phyloP scores from a whole-genome alignment of 1,139 yeast species.

The Diutina catenulata region DNA sequence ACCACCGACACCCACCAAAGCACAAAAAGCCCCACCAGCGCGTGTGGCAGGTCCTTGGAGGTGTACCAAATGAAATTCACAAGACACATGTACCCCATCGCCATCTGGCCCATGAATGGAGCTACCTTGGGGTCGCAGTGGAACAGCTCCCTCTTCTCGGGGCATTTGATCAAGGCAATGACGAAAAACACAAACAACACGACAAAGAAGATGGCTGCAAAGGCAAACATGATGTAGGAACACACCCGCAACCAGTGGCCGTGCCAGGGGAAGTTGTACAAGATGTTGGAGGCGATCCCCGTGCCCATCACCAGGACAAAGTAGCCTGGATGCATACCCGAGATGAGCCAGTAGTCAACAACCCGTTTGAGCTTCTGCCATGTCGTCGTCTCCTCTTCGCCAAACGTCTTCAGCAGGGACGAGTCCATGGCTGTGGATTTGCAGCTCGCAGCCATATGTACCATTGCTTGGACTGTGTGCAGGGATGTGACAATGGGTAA shows the following conservation, averaged over 20 bases:
- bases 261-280: constrained; percentile 55
- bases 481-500: too few species aligned
- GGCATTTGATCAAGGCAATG: constrained; percentile 24
- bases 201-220: constrained; percentile 38
- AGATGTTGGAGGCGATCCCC: constrained; percentile 54
- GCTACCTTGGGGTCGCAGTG: constrained; percentile 37
- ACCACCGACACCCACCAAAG: constrained; percentile 61
- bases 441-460: too few species aligned
- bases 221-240: constrained; percentile 44
- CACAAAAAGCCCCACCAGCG: constrained; percentile 36
- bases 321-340: constrained; percentile 42
- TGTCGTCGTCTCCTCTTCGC: too few species aligned
- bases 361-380: background rate
- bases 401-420: too few species aligned
- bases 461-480: too few species aligned
- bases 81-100: constrained; percentile 67
- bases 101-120: constrained; percentile 62
- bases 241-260: constrained; percentile 48
- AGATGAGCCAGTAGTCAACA: constrained; percentile 10
- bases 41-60: constrained; percentile 15
- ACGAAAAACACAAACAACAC: constrained; percentile 25
- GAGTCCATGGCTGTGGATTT: too few species aligned
- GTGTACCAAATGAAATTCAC: constrained; percentile 36
- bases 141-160: constrained; percentile 20
- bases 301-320: constrained; percentile 78